phyloP scores from a whole-genome alignment of 1,284 basidiomycete species.

The Coniophora puteana region DNA sequence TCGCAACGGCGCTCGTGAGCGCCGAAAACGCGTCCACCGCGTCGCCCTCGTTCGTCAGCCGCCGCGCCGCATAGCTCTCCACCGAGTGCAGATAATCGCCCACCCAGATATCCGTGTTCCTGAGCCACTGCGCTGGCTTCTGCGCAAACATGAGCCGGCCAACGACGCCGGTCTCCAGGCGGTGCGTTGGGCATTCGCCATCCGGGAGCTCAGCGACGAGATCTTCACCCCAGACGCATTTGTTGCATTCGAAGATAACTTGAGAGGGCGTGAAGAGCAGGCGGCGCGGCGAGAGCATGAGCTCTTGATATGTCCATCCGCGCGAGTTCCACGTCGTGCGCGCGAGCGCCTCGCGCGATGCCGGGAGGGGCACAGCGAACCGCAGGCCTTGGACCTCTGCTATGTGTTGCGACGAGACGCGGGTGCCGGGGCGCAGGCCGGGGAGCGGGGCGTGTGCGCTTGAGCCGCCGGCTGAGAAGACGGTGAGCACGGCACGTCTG shows the following conservation, averaged over 20 bases:
- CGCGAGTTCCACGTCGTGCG: neutral
- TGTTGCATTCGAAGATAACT: neutral
- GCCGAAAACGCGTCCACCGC: neutral
- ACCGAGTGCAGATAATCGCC: neutral
- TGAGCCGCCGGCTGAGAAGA: conserved; percentile 3
- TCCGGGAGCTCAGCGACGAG: neutral
- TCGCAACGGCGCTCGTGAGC: neutral
- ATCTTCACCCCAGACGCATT: neutral
- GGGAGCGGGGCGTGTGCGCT: neutral
- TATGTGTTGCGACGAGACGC: neutral
- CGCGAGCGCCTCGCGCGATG: neutral
- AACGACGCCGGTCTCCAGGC: neutral
- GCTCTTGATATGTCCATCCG: neutral
- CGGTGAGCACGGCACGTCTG: conserved; percentile 1
- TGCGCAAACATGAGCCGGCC: neutral
- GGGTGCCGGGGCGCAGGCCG: neutral
- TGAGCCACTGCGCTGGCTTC: neutral
- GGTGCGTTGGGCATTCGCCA: neutral
- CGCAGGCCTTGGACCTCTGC: neutral
- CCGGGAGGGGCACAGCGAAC: neutral
- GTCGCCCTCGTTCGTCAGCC: neutral
- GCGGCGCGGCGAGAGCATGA: neutral
- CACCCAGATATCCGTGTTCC: neutral
- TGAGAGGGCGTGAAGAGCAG: neutral
- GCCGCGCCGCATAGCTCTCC: neutral